Base-by-base conservation (phyloP, 139 green algal genomes). In the Chlorella sp. region DNA sequence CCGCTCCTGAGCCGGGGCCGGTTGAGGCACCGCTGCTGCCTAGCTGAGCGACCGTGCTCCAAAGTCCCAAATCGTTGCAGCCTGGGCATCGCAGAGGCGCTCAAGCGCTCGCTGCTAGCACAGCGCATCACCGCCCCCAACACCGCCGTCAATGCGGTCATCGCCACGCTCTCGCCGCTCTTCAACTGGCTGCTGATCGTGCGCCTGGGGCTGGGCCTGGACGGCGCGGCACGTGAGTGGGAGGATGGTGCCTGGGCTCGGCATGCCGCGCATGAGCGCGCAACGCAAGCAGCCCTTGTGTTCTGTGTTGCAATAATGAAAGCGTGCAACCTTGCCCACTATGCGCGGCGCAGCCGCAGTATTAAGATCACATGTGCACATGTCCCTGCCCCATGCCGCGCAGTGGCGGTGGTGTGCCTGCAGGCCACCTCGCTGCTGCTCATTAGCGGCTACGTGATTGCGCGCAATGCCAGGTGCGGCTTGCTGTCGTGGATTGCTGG, bases 171-270 rank as follows among this genome's bases (percentile, higher is more conserved):
- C 9, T 34, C 76, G 2, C 75, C 76, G 24, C 40, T 82, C 5
- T 82, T 46, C 54, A 82, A 82, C 76, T 68, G 74, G 76, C 56
- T 82, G n/a, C 70, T 72, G 38, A 82, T 82, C 14, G 58, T 82
- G 11, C 54, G 58, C 11, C 38, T 82, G 38, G 36, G 58, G 17
- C 54, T 72, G 54, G 76, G 58, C 19, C 76, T 82, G 54, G 76
- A 70, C 24, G 76, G 76, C 54, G 76, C 76, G 0, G 76, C 76
- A 16, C 24, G 51, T 60, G 51, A 60, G 51, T 24, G 51, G n/a
- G n/a, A n/a, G n/a, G n/a, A n/a, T n/a, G n/a, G n/a, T n/a, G n/a
- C n/a, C n/a, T n/a, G n/a, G 2, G 51, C 51, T 60, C 13, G 9
- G 51, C 51, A 60, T 60, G 51, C 51, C n/a, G n/a, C n/a, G n/a